Evolutionary conservation across 371 early-diverging fungal genomes (phyloP).

Genomic region (Mucor indicus): DNA sequence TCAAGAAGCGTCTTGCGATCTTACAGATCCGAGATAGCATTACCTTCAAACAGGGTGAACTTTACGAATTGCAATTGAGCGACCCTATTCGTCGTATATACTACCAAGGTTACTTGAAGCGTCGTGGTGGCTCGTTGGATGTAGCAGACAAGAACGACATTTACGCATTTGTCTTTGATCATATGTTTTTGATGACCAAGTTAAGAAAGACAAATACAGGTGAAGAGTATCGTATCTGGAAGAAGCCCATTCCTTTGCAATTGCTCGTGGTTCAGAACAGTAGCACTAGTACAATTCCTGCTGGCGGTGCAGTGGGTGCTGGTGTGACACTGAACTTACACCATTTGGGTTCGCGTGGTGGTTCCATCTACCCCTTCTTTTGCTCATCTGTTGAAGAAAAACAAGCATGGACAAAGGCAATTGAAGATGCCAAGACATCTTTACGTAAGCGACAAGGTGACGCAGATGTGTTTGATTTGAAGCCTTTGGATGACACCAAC

Average conservation of each 20-base stretch:
- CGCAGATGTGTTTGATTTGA: slow-evolving; percentile 65
- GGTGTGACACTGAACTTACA: slow-evolving; percentile 25
- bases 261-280: slow-evolving; percentile 46
- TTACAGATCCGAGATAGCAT: slow-evolving; percentile 40
- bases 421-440: slow-evolving; percentile 71
- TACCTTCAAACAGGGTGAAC: slow-evolving; percentile 47
- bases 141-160: slow-evolving; percentile 68
- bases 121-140: slow-evolving; percentile 64
- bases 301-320: neutral
- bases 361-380: slow-evolving; percentile 36
- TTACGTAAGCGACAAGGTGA: slow-evolving; percentile 43
- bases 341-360: slow-evolving; percentile 41
- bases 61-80: slow-evolving; percentile 66
- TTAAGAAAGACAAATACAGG: slow-evolving; percentile 49
- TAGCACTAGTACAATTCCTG: slow-evolving; percentile 5
- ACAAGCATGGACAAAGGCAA: slow-evolving; percentile 79
- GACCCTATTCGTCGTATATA: slow-evolving; percentile 72
- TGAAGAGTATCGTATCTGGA: slow-evolving; percentile 63
- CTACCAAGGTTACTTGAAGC: slow-evolving; percentile 76
- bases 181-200: slow-evolving; percentile 81
- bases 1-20: slow-evolving; percentile 33
- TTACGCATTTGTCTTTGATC: slow-evolving; percentile 86
- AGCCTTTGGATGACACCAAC: slow-evolving; percentile 39
- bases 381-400: slow-evolving; percentile 72
- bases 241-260: slow-evolving; percentile 64